Evolutionary conservation across 2,329 filamentous ascomycete species (phyloP), one percentile per base, ranked within the genome.

Genomic region (Sporothrix schenckii): DNA sequence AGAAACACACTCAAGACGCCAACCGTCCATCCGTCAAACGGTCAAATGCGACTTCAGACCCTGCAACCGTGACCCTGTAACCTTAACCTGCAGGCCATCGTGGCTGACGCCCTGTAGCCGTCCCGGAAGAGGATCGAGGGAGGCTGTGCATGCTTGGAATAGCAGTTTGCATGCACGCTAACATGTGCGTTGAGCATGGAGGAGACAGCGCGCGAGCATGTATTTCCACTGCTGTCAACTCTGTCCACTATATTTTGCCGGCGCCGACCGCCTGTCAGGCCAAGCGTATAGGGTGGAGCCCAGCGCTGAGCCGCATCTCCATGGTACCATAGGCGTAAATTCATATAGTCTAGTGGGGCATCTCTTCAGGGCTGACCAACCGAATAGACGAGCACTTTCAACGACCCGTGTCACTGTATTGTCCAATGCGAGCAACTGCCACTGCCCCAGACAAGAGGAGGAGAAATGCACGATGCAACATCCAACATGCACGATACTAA

Each of bases 121-220:
- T 63, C 39, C 39, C 58, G 47, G 39, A 63, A 27, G 58, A 63
- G 58, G 39, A 63, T 63, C 58, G 58, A 11, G 58, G 21, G 58
- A 63, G 58, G 58, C 58, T 63, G 58, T 63, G 58, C 58, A 63
- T 11, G 58, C 58, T 58, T 7, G 30, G 30, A 58, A 56, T 56
- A 56, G 53, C 14, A 34, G 34, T 34, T 9, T 34, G 34, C 34
- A 30, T n/a, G 27, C 27, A 30, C 27, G 27, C 27, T 30, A 30
- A 30, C 27, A 30, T 30, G 27, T 30, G 27, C 27, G 27, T 30
- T 30, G 27, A 30, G 27, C 3, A 30, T 2, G 27, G 27, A 30
- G 27, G 2, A 30, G 27, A 30, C 27, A 30, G 27, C 27, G 27
- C 27, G 27, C 2, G 2, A 30, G 27, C 27, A 3, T 30, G 27